These are phyloP conservation scores for Marasmius sp. DNA, from an alignment of 1,284 basidiomycete species.

Conservation along the genomic window DNA sequence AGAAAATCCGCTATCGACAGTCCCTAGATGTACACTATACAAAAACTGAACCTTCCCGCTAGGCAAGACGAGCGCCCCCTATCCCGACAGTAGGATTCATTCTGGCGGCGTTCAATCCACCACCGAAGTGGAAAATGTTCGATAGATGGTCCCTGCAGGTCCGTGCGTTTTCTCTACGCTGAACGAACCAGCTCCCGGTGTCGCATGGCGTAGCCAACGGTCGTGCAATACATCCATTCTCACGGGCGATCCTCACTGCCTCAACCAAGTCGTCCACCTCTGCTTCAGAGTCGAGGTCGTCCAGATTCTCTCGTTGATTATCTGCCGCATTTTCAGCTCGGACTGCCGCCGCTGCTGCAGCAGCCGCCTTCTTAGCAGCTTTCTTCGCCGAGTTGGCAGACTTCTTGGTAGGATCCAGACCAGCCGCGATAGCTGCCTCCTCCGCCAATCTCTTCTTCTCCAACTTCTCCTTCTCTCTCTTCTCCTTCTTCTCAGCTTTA, in stretches of 20 bases:
- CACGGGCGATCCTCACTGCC: constrained; percentile 49
- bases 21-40: not conserved
- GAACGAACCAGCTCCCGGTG: constrained; percentile 73
- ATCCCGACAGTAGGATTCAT: not conserved
- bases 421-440: constrained; percentile 64
- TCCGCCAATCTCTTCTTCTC: constrained; percentile 72
- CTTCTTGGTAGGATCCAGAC: constrained; percentile 38
- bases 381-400: constrained; percentile 40
- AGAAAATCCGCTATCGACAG: not conserved
- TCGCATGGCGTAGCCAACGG: constrained; percentile 56
- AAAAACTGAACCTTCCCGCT: not conserved
- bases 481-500: constrained; percentile 80
- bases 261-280: constrained; percentile 62
- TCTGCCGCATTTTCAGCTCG: constrained; percentile 46
- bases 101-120: not conserved
- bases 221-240: constrained; percentile 54
- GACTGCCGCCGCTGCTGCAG: constrained; percentile 43
- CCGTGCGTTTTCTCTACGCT: constrained; percentile 67
- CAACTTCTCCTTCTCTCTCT: constrained; percentile 72
- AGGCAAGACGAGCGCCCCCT: not conserved
- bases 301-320: constrained; percentile 70
- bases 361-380: constrained; percentile 44
- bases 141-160: constrained; percentile 67
- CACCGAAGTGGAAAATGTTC: constrained; percentile 42
- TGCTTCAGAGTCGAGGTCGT: constrained; percentile 78